Evolutionary conservation across 2,329 filamentous ascomycete genomes (phyloP).

Genomic region (Fusarium mexicanum): DNA sequence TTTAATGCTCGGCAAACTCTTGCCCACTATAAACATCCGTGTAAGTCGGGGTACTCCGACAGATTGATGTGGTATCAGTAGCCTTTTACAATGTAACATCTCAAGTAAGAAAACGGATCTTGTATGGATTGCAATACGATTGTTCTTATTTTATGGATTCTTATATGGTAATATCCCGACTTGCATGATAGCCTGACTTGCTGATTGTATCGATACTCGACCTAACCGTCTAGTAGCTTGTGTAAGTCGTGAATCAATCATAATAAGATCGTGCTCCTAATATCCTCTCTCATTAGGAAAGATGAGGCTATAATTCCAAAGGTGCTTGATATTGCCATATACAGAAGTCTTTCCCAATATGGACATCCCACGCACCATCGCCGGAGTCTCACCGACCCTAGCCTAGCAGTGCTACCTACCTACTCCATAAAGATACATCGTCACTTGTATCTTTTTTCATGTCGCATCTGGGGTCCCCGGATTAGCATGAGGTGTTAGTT

Average conservation of each 20-base stretch:
- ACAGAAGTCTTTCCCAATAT: constrained; percentile 1
- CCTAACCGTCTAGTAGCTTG: neutral
- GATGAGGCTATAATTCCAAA: neutral
- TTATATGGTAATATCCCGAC: neutral
- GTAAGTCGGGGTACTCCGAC: neutral
- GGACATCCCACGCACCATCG: constrained; percentile 6
- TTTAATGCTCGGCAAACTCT: neutral
- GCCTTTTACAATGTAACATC: neutral
- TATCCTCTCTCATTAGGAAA: neutral
- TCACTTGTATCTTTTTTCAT: neutral
- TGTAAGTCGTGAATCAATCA: neutral
- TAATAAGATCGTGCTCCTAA: neutral
- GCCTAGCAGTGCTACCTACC: neutral
- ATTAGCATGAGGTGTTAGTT: constrained; percentile 18
- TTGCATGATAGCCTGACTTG: neutral
- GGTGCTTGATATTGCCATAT: constrained; percentile 27
- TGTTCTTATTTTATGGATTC: neutral
- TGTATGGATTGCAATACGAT: neutral
- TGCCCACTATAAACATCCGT: neutral
- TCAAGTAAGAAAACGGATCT: neutral
- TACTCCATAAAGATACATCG: neutral
- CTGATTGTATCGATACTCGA: neutral
- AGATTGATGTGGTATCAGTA: neutral
- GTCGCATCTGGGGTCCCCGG: constrained; percentile 39
- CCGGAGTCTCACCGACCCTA: constrained; percentile 23